phyloP scores from a whole-genome alignment of 2,329 filamentous ascomycete species.

The Fusarium armeniacum region DNA sequence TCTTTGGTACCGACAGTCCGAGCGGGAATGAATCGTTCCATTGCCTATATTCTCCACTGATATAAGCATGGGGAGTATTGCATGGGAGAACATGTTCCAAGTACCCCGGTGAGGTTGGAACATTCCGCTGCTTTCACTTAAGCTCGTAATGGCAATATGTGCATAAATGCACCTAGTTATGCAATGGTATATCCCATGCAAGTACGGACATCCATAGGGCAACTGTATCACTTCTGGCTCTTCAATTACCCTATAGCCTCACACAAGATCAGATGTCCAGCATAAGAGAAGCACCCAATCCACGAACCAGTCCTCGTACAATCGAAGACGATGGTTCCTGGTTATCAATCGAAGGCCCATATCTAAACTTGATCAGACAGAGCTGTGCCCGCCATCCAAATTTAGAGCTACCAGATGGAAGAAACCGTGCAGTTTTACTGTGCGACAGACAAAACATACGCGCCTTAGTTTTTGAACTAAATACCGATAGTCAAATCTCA shows the following conservation, averaged over 20 bases:
- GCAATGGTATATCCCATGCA: background rate
- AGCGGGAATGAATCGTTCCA: background rate
- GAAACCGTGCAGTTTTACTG: slow-evolving; percentile 6
- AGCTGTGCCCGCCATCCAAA: slow-evolving; percentile 9
- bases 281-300: background rate
- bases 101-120: background rate
- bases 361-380: slow-evolving; percentile 8
- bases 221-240: background rate
- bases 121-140: background rate
- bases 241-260: background rate
- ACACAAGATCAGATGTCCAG: background rate
- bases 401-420: slow-evolving; percentile 14
- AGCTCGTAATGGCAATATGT: background rate
- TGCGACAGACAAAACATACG: slow-evolving; percentile 10
- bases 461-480: background rate
- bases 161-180: background rate
- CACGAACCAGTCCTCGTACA: slow-evolving; percentile 9
- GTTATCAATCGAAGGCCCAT: slow-evolving; percentile 13
- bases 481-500: background rate
- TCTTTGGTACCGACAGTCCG: background rate
- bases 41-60: background rate
- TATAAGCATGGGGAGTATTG: background rate
- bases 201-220: background rate
- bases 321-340: slow-evolving; percentile 1
- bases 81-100: background rate